phyloP scores from a whole-genome alignment of 371 early-diverging fungal species.

The Haplosporangium sp. region DNA sequence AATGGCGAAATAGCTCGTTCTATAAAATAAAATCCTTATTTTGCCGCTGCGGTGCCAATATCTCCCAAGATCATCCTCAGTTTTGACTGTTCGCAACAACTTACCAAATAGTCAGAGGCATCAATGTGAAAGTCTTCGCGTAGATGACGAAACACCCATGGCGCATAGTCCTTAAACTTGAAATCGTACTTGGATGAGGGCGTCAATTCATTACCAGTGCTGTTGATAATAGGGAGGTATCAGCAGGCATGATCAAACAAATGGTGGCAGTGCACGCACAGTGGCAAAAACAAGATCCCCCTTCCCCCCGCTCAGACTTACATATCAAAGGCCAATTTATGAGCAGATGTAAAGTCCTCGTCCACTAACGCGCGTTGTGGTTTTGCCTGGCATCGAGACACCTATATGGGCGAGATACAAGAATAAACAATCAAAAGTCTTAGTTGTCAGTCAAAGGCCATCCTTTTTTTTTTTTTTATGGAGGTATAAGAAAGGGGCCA shows the following conservation, averaged over 20 bases:
- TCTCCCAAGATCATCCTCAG: no score
- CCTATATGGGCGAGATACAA: slow-evolving; percentile 33
- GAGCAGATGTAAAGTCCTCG: slow-evolving; percentile 87
- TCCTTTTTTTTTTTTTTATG: neutral
- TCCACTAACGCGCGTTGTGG: slow-evolving; percentile 73
- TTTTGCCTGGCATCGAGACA: slow-evolving; percentile 90
- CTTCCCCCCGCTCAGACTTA: no score
- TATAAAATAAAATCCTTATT: no score
- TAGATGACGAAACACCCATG: slow-evolving; percentile 94
- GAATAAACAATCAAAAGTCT: slow-evolving; percentile 5
- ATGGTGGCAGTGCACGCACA: no score
- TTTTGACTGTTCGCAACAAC: slow-evolving; percentile 1
- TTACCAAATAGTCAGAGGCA: slow-evolving; percentile 94
- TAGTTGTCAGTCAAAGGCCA: neutral
- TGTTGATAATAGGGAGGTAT: no score
- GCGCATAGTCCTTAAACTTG: slow-evolving; percentile 98
- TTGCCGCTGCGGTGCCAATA: no score
- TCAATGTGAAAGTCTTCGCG: slow-evolving; percentile 91
- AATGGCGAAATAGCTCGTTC: no score
- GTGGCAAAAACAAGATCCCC: no score
- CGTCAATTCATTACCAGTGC: slow-evolving; percentile 93
- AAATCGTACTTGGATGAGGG: slow-evolving; percentile 95
- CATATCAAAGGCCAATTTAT: slow-evolving; percentile 95
- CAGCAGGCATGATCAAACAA: no score
- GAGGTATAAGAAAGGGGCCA: no score